phyloP scores from a whole-genome alignment of 2,329 filamentous ascomycete genomes.

The Salinomyces thailandicus region DNA sequence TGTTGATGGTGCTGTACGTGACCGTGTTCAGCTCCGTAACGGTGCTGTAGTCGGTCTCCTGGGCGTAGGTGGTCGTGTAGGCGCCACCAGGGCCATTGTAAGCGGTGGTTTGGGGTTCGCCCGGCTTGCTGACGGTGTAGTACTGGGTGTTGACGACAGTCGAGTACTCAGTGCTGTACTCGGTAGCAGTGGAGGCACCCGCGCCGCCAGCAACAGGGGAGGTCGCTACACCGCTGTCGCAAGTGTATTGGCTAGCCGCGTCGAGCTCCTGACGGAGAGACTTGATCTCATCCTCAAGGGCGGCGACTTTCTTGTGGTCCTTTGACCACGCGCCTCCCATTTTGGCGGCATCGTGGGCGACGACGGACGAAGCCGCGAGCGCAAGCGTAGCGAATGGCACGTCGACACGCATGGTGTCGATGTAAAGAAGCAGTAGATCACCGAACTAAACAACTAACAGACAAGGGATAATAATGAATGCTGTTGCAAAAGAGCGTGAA shows the following conservation, averaged over 20 bases:
- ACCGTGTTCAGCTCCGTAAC: background rate
- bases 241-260: background rate
- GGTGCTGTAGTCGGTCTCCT: background rate
- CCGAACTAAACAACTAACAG: too few relatives aligned
- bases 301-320: background rate
- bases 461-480: too few relatives aligned
- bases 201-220: background rate
- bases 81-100: background rate
- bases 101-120: background rate
- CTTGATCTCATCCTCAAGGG: conserved; percentile 1
- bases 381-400: conserved; percentile 1
- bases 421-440: background rate
- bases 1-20: background rate
- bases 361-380: background rate
- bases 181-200: background rate
- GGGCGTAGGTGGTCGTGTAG: background rate
- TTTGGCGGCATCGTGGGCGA: background rate
- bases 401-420: background rate
- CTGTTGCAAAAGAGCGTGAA: background rate
- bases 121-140: background rate
- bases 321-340: background rate
- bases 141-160: background rate
- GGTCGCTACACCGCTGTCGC: background rate
- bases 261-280: background rate
- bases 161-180: background rate